These are phyloP conservation scores for Cucurbita argyrosperma DNA, from an alignment of 306 rosid genomes.

Conservation along the genomic window DNA sequence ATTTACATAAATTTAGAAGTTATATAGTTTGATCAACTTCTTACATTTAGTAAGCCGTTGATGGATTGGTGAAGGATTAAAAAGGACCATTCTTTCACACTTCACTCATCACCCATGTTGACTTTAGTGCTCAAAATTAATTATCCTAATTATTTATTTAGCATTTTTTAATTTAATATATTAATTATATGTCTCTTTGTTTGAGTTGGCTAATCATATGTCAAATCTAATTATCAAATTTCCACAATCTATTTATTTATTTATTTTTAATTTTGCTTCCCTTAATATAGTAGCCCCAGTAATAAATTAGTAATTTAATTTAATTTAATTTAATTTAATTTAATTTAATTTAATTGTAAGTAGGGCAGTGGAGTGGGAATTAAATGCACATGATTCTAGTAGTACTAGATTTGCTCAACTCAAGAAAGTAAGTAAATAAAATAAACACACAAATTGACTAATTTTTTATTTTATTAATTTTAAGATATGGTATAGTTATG, in stretches of 20 bases:
- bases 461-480: neutral
- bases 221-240: neutral
- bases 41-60: neutral
- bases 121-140: neutral
- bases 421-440: neutral
- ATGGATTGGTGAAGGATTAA: neutral
- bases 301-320: no score
- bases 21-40: neutral
- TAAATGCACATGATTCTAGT: neutral
- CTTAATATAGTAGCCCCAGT: neutral
- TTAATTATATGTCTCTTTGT: neutral
- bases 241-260: neutral
- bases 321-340: no score
- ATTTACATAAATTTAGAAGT: neutral
- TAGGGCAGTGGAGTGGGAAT: neutral
- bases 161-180: neutral
- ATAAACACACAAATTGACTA: neutral
- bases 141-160: neutral
- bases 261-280: neutral
- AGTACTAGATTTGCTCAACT: neutral
- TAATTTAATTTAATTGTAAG: no score
- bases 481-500: neutral
- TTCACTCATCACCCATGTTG: neutral
- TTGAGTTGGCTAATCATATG: neutral
- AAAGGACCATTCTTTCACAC: neutral